phyloP scores from a whole-genome alignment of 2,329 filamentous ascomycete genomes.

The Nannizziopsis arthrosporioides region DNA sequence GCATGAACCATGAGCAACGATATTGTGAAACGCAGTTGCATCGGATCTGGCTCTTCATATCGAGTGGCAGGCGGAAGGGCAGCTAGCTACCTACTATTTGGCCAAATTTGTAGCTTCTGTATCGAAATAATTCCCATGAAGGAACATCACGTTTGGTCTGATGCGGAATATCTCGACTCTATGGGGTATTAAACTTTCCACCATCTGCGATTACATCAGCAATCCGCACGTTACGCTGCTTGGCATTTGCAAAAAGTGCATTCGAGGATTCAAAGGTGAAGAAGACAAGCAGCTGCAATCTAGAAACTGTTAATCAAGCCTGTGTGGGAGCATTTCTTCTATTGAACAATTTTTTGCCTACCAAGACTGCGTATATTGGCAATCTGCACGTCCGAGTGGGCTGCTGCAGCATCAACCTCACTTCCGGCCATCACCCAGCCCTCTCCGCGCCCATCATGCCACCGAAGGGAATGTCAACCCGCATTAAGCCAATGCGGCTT shows the following conservation, averaged over 20 bases:
- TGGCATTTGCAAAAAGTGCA: constrained; percentile 5
- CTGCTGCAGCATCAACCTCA: not conserved
- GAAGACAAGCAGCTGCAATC: not conserved
- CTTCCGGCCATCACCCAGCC: not conserved
- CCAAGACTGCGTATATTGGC: not conserved
- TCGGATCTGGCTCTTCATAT: constrained; percentile 5
- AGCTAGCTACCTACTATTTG: no score
- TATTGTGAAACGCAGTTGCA: constrained; percentile 14
- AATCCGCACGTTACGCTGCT: not conserved
- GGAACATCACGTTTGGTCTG: not conserved
- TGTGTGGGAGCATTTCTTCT: not conserved
- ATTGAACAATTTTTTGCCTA: not conserved
- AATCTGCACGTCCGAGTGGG: not conserved
- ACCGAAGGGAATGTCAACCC: constrained; percentile 34
- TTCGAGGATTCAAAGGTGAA: not conserved
- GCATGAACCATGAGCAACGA: constrained; percentile 12
- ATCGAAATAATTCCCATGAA: no score
- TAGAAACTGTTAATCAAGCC: not conserved
- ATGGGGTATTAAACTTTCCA: not conserved
- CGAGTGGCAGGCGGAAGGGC: not conserved
- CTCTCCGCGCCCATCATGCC: constrained; percentile 24
- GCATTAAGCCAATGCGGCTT: constrained; percentile 35
- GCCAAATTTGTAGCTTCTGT: no score
- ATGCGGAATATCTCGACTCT: not conserved
- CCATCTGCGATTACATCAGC: constrained; percentile 2